Conservation (phyloP, 1,284 basidiomycete species). For the Marasmius fiardii region DNA sequence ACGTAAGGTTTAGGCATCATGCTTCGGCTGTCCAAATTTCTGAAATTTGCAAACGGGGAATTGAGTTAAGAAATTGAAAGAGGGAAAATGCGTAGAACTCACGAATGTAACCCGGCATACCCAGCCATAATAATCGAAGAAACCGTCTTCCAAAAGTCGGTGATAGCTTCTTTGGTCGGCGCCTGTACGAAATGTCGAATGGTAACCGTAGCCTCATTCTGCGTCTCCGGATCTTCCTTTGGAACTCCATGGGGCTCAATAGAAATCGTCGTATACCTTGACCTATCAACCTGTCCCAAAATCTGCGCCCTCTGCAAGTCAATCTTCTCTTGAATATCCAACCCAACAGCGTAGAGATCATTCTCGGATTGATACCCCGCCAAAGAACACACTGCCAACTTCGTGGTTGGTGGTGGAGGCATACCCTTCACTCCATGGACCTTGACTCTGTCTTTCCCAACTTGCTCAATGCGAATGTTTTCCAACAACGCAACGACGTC, state of each 20-base stretch:
- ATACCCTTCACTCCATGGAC: constrained; percentile 16
- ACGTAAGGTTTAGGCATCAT: constrained; percentile 10
- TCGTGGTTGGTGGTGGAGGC: constrained; percentile 20
- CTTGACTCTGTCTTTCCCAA: constrained; percentile 17
- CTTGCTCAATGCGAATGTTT: constrained; percentile 10
- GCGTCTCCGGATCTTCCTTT: constrained; percentile 4
- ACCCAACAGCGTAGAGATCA: constrained; percentile 18
- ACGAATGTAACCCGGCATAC: background rate
- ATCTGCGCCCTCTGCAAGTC: constrained; percentile 13
- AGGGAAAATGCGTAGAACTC: background rate
- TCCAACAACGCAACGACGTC: constrained; percentile 15
- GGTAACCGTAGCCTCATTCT: constrained; percentile 11
- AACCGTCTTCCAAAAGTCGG: constrained; percentile 5
- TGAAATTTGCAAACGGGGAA: background rate
- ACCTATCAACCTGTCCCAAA: constrained; percentile 11
- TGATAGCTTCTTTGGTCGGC: constrained; percentile 6
- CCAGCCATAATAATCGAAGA: background rate
- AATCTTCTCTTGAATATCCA: constrained; percentile 18
- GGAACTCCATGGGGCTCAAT: constrained; percentile 11
- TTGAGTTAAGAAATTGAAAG: background rate
- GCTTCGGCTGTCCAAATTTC: constrained; percentile 7
- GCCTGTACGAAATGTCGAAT: constrained; percentile 14
- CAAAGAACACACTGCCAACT: constrained; percentile 18
- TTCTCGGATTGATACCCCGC: constrained; percentile 21
- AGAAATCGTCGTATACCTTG: constrained; percentile 10